phyloP scores from a whole-genome alignment of 2,329 filamentous ascomycete species.

The Cercospora berteroae region DNA sequence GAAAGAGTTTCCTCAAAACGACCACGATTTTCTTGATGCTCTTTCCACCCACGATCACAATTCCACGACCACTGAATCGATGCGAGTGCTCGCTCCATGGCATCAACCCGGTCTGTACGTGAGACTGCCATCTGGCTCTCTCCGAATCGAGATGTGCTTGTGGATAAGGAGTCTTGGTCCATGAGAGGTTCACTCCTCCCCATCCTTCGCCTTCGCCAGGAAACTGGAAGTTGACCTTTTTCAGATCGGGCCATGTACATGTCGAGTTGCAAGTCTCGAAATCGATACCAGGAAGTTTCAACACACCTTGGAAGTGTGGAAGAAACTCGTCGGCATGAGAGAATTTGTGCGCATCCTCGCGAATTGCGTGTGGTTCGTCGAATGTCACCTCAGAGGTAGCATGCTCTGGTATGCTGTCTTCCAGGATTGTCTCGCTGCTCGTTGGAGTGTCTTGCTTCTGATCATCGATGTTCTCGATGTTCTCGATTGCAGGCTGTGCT shows the following conservation, averaged over 20 bases:
- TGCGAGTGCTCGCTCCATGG: constrained; percentile 23
- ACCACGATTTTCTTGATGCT: constrained; percentile 31
- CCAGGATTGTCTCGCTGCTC: neutral
- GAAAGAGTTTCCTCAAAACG: constrained; percentile 20
- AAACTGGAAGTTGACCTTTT: constrained; percentile 21
- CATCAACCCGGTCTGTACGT: constrained; percentile 24
- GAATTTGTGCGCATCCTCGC: constrained; percentile 13
- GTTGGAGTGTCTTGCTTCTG: neutral
- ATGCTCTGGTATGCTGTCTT: neutral
- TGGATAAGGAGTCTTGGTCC: constrained; percentile 5
- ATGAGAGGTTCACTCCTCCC: constrained; percentile 14
- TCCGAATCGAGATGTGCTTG: constrained; percentile 22
- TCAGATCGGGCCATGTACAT: constrained; percentile 14
- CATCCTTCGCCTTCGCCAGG: constrained; percentile 9
- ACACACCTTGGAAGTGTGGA: constrained; percentile 16
- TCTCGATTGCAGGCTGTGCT: neutral
- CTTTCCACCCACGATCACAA: constrained; percentile 36
- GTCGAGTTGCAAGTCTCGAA: constrained; percentile 8
- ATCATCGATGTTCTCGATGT: neutral
- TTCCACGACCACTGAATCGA: constrained; percentile 33
- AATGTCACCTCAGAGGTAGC: neutral
- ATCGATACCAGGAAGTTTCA: constrained; percentile 9
- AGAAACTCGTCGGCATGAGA: constrained; percentile 14
- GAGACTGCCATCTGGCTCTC: constrained; percentile 26
- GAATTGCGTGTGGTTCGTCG: neutral